These are phyloP conservation scores for Lactifluus hygrophoroides DNA, from an alignment of 768 basidiomycete species.

Conservation along the genomic window DNA sequence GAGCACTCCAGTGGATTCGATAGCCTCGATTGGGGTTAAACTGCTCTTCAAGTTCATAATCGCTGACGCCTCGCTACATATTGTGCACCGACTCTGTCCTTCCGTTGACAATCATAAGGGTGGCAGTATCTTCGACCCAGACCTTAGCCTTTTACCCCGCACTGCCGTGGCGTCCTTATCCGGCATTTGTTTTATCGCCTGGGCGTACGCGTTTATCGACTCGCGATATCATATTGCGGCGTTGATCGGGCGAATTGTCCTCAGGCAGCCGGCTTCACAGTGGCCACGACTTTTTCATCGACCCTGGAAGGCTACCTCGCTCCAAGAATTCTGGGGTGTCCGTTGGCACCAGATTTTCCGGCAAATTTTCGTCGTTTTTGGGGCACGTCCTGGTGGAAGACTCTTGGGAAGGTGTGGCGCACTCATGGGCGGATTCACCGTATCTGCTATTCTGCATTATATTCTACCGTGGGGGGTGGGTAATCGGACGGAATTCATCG, in stretches of 20 bases:
- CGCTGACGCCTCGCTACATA: neutral
- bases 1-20: neutral
- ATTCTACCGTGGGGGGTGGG: slow-evolving; percentile 51
- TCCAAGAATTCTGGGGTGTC: no score
- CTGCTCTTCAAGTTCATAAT: neutral
- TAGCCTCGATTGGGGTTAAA: neutral
- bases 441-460: slow-evolving; percentile 56
- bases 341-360: no score
- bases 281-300: no score
- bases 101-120: neutral
- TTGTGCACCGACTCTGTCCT: neutral
- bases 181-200: neutral
- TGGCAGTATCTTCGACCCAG: neutral
- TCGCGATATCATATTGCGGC: neutral
- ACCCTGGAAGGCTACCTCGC: no score
- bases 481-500: slow-evolving; percentile 38
- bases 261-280: no score
- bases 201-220: no score
- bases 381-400: slow-evolving; percentile 28
- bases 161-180: neutral
- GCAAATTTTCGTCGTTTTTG: no score
- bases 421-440: slow-evolving; percentile 49
- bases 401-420: slow-evolving; percentile 41
- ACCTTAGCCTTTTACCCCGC: neutral
- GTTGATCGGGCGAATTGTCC: neutral